phyloP scores from a whole-genome alignment of 164 flowering plant species.

The Santalum album region DNA sequence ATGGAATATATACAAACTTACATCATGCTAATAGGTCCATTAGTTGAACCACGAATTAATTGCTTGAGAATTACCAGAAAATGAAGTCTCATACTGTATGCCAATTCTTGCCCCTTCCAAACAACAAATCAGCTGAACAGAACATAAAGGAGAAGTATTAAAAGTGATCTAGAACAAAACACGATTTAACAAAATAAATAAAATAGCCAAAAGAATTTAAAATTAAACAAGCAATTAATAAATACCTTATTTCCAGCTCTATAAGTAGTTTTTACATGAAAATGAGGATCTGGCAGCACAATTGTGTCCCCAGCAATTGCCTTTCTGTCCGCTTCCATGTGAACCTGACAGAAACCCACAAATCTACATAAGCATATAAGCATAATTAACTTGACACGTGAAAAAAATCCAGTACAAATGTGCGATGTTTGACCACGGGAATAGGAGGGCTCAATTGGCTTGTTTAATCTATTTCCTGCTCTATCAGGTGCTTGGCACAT shows the following conservation, averaged over 20 bases:
- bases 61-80: slow-evolving; percentile 56
- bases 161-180: slow-evolving; percentile 1
- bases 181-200: neutral
- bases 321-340: slow-evolving; percentile 90
- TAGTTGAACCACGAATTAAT: neutral
- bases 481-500: too few species aligned
- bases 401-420: too few species aligned
- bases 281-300: slow-evolving; percentile 27
- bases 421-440: too few species aligned
- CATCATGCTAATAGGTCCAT: neutral
- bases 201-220: neutral
- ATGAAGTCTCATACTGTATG: slow-evolving; percentile 84
- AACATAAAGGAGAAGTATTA: neutral
- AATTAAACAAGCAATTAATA: neutral
- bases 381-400: too few species aligned
- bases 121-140: slow-evolving; percentile 77
- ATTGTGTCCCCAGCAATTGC: slow-evolving; percentile 50
- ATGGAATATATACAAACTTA: neutral
- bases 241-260: slow-evolving; percentile 87
- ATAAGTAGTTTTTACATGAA: slow-evolving; percentile 59
- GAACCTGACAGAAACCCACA: slow-evolving; percentile 45
- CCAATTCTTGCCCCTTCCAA: slow-evolving; percentile 95
- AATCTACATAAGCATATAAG: neutral
- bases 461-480: too few species aligned
- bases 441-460: too few species aligned